Base-by-base conservation (phyloP, 129 eudicot genomes). In the Escallonia herrerae region DNA sequence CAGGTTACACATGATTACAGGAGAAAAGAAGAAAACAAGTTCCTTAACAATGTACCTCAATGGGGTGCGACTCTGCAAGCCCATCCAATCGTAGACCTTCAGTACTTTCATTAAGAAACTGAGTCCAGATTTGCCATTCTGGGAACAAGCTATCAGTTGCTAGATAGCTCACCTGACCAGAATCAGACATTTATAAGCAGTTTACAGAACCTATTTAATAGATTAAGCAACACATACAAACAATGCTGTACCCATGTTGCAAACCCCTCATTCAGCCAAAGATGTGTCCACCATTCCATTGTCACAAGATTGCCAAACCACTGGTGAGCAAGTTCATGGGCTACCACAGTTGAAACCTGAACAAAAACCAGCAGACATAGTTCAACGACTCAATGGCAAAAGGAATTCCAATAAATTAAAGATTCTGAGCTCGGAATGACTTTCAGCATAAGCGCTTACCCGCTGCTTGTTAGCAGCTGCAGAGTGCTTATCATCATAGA, bases 291-390 rank as follows among this genome's bases (percentile, higher is more conserved):
- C 99, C 99, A 94, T 68, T 94, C 99, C 97, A 94, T 89, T 1
- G 99, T 89, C 46, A 94, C 99, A 66, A 94, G 97, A 84, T 94
- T 94, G 52, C 99, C 99, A 74, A 94, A 94, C 99, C 99, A 94
- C 72, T 94, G 99, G 63, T 94, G 99, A 46, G 97, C 97, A 76
- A 94, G 89, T 77, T 94, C 99, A 84, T 94, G 99, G 66, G 99
- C 97, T 52, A 94, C 95, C 66, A 87, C 95, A 69, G 83, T 80
- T 60, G 97, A 90, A 72, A 91, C 97, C 97, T 91, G 80, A 61
- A 79, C 42, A 48, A 14, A 61, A 50, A 45, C 54, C 68, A 66
- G 46, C 54, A 12, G 15, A 33, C 69, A 22, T 7, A 60, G 47
- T 60, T 63, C 52, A 62, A 40, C 33, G 1, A 22, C 33, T 22